Evolutionary conservation across 176 grass and related monocot genomes (phyloP).

Genomic region (Poa pratensis): DNA sequence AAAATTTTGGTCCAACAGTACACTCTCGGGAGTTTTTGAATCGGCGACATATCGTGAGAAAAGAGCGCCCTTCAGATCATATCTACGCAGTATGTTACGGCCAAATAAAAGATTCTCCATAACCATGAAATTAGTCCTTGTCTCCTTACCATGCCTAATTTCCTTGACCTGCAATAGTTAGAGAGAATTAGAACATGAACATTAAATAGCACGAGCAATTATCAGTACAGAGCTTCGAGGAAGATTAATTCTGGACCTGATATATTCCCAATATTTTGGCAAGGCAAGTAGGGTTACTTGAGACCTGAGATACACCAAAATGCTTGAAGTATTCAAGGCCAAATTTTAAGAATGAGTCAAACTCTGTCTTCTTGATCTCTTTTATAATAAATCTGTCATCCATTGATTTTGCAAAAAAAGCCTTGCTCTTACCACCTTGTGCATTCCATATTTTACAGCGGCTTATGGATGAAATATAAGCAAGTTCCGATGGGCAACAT

Average conservation of each 20-base stretch:
- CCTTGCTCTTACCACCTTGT: constrained; percentile 89
- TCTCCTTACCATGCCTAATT: constrained; percentile 77
- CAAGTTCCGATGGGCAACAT: constrained; percentile 81
- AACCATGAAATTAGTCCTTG: constrained; percentile 80
- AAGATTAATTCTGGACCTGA: constrained; percentile 59
- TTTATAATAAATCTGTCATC: constrained; percentile 98
- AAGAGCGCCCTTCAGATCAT: constrained; percentile 93
- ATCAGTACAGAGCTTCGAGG: background rate
- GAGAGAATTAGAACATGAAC: constrained; percentile 43
- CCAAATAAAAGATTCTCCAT: constrained; percentile 98
- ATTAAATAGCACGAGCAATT: constrained; percentile 20
- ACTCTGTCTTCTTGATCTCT: constrained; percentile 87
- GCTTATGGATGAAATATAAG: constrained; percentile 81
- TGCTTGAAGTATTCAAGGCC: constrained; percentile 91
- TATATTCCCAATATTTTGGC: constrained; percentile 94
- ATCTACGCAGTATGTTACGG: constrained; percentile 65
- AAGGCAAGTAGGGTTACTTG: constrained; percentile 76
- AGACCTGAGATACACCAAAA: constrained; percentile 59
- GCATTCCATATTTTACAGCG: constrained; percentile 89
- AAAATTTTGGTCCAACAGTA: constrained; percentile 93
- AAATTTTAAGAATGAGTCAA: constrained; percentile 94
- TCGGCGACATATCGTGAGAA: constrained; percentile 65
- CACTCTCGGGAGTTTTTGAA: constrained; percentile 54
- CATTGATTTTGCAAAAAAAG: constrained; percentile 82
- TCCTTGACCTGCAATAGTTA: constrained; percentile 60